A percentile compares a stretch with the other conserved stretches of the same genome.
phyloP scores from a whole-genome alignment of 2,329 filamentous ascomycete genomes.

The Drechslerella stenobrocha region DNA sequence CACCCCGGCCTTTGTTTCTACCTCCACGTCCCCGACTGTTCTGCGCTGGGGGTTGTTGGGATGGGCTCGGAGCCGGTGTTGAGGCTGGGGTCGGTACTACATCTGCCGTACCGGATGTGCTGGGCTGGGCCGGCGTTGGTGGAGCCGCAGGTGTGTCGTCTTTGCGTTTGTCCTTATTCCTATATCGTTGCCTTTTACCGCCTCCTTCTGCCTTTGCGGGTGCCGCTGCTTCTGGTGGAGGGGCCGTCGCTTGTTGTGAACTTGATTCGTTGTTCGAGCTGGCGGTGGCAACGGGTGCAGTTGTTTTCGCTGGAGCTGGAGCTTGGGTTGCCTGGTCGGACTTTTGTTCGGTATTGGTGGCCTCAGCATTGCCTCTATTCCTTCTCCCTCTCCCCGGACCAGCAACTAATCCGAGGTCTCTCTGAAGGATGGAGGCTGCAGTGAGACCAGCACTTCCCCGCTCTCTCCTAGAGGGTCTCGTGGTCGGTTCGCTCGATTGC shows the following conservation, averaged over 20 bases:
- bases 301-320: slow-evolving; percentile 52
- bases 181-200: slow-evolving; percentile 24
- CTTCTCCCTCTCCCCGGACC: slow-evolving; percentile 66
- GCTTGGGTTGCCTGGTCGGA: slow-evolving; percentile 54
- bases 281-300: slow-evolving; percentile 54
- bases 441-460: slow-evolving; percentile 61
- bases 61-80: slow-evolving; percentile 13
- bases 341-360: slow-evolving; percentile 55
- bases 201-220: slow-evolving; percentile 18
- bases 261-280: slow-evolving; percentile 51
- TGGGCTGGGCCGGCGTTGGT: slow-evolving; percentile 6
- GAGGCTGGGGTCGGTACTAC: not conserved
- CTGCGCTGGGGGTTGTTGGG: slow-evolving; percentile 12
- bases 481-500: slow-evolving; percentile 61
- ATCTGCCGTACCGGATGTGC: slow-evolving; percentile 1
- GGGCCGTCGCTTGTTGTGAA: slow-evolving; percentile 51
- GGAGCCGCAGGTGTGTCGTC: slow-evolving; percentile 13
- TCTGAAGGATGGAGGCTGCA: slow-evolving; percentile 67
- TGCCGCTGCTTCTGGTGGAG: slow-evolving; percentile 7
- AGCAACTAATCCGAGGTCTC: slow-evolving; percentile 67
- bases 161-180: slow-evolving; percentile 38
- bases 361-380: slow-evolving; percentile 64
- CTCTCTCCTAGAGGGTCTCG: slow-evolving; percentile 57
- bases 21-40: slow-evolving; percentile 22
- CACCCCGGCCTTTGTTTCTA: slow-evolving; percentile 22